phyloP scores from a whole-genome alignment of 805 yeast species.

The Zygosaccharomyces bisporus region DNA sequence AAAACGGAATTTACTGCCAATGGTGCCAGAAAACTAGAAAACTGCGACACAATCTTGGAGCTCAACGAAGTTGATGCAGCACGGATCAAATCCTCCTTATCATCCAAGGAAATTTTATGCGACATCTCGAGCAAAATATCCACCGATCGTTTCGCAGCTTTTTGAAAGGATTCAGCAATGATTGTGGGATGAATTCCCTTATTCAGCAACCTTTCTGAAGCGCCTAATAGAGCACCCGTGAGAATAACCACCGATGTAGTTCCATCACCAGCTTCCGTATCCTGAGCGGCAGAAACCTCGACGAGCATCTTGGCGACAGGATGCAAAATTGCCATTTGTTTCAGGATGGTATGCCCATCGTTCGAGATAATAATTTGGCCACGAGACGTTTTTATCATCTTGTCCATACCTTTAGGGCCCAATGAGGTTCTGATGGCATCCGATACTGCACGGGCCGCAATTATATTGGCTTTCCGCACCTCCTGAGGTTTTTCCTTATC shows the following conservation, averaged over 20 bases:
- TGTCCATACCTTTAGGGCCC: constrained; percentile 99
- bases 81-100: constrained; percentile 76
- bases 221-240: constrained; percentile 90
- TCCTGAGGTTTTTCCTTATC: constrained; percentile 95
- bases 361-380: constrained; percentile 94
- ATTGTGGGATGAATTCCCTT: constrained; percentile 95
- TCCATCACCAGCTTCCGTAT: constrained; percentile 99
- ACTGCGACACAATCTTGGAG: constrained; percentile 94
- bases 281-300: constrained; percentile 96
- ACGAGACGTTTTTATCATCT: constrained; percentile 90
- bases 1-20: constrained; percentile 91
- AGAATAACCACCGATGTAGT: constrained; percentile 95
- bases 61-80: constrained; percentile 94
- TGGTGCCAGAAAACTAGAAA: constrained; percentile 80
- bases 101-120: constrained; percentile 69
- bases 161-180: constrained; percentile 88
- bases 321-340: constrained; percentile 97
- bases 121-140: constrained; percentile 84
- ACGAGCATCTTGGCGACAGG: constrained; percentile 99
- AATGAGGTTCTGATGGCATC: constrained; percentile 93
- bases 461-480: constrained; percentile 81
- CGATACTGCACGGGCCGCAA: constrained; percentile 92
- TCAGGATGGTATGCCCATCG: constrained; percentile 95
- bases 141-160: constrained; percentile 79
- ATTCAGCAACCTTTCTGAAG: constrained; percentile 84